phyloP scores from a whole-genome alignment of 257 asterid genomes.

The Rauvolfia tetraphylla region DNA sequence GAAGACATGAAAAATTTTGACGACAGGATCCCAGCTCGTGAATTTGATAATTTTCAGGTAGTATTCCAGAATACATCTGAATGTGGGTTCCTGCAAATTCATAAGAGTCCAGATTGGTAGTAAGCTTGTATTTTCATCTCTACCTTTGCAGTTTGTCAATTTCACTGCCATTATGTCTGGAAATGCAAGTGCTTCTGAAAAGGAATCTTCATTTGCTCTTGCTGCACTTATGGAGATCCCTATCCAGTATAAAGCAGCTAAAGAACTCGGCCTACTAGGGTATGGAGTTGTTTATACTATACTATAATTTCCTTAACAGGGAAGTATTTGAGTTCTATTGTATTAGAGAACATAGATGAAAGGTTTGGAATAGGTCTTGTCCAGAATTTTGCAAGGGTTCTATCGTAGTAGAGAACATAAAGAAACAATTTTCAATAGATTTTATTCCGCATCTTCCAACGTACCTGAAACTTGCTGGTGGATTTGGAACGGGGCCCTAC shows the following conservation, averaged over 20 bases:
- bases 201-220: constrained; percentile 78
- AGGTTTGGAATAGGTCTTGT: background rate
- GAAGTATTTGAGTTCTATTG: background rate
- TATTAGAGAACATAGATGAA: background rate
- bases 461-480: too few species aligned
- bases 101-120: background rate
- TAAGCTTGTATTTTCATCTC: constrained; percentile 3
- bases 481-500: too few species aligned
- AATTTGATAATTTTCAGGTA: constrained; percentile 82
- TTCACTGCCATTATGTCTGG: constrained; percentile 66
- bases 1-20: constrained; percentile 82
- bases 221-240: constrained; percentile 93
- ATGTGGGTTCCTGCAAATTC: background rate
- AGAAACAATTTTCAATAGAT: too few species aligned
- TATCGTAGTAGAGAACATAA: too few species aligned
- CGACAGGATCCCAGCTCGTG: constrained; percentile 71
- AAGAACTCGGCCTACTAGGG: constrained; percentile 63
- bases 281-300: constrained; percentile 25
- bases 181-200: constrained; percentile 37
- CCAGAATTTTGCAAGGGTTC: background rate
- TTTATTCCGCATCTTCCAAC: too few species aligned
- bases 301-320: background rate
- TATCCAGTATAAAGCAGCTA: constrained; percentile 65
- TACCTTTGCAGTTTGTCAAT: constrained; percentile 61
- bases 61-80: background rate